These are phyloP conservation scores for Saturnispora hagleri DNA, from an alignment of 805 yeast species.

Conservation along the genomic window DNA sequence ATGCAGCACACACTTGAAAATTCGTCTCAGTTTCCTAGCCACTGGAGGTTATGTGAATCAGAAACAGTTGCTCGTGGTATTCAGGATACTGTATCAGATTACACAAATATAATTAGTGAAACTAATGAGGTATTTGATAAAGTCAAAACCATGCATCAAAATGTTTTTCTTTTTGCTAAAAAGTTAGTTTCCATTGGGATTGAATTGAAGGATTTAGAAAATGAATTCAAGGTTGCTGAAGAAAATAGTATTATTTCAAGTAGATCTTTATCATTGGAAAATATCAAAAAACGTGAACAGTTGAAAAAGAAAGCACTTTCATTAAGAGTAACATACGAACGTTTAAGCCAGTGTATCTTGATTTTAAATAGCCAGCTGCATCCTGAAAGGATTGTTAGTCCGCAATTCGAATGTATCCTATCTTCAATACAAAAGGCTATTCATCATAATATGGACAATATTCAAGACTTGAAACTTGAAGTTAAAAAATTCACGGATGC, in stretches of 20 bases:
- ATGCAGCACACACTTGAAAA: constrained; percentile 17
- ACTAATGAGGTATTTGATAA: background rate
- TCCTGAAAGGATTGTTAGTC: constrained; percentile 23
- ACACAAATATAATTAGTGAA: background rate
- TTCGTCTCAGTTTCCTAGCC: constrained; percentile 18
- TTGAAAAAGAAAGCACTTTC: constrained; percentile 13
- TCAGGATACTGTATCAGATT: background rate
- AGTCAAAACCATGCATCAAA: constrained; percentile 1
- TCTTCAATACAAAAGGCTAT: constrained; percentile 21
- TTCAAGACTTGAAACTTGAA: constrained; percentile 16
- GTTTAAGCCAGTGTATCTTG: constrained; percentile 20
- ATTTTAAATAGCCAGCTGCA: constrained; percentile 21
- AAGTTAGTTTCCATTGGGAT: constrained; percentile 8
- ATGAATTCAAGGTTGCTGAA: constrained; percentile 1
- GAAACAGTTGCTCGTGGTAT: constrained; percentile 14
- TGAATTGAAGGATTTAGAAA: constrained; percentile 6
- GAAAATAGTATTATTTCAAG: background rate
- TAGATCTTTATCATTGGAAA: constrained; percentile 17
- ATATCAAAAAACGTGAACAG: constrained; percentile 12
- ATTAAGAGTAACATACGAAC: constrained; percentile 12
- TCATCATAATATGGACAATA: constrained; percentile 12
- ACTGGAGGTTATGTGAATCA: constrained; percentile 27
- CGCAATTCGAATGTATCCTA: constrained; percentile 22
- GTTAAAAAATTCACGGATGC: background rate
- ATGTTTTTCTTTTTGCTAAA: constrained; percentile 7